These are phyloP conservation scores for Borovskyia barvae DNA, from an alignment of 208 protist genomes.

Conservation along the genomic window DNA sequence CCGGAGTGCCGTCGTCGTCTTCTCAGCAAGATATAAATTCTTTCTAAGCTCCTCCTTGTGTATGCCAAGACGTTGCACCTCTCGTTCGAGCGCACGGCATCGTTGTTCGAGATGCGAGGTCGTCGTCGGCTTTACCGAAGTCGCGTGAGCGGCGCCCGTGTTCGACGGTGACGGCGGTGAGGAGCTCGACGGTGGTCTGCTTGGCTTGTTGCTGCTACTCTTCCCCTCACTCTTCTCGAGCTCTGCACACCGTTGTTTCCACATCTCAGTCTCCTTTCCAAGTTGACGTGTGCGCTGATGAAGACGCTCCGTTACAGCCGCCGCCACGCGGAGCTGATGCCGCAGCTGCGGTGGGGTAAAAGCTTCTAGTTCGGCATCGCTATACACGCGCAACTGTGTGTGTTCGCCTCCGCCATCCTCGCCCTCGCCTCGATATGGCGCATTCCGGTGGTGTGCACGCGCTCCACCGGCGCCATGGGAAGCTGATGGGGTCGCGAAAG, in stretches of 20 bases:
- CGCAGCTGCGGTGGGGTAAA: constrained; percentile 16
- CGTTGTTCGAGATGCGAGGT: no score
- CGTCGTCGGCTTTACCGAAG: no score
- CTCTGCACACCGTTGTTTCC: constrained; percentile 2
- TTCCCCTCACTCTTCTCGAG: no score
- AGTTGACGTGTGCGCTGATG: constrained; percentile 13
- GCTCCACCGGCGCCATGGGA: background rate
- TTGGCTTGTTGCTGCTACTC: background rate
- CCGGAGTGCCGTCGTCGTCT: background rate
- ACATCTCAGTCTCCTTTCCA: constrained; percentile 4
- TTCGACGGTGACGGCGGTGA: no score
- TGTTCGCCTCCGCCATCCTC: background rate
- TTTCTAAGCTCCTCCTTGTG: constrained; percentile 8
- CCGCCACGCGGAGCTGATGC: constrained; percentile 14
- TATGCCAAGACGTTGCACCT: constrained; percentile 9
- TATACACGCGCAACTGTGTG: constrained; percentile 1
- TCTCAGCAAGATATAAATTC: constrained; percentile 3
- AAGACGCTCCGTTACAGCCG: constrained; percentile 18
- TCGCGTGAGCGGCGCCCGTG: no score
- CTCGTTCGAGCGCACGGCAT: background rate
- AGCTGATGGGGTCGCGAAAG: background rate
- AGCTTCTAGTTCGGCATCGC: constrained; percentile 12
- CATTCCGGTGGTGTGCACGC: background rate
- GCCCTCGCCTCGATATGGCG: no score
- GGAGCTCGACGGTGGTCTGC: background rate